Evolutionary conservation across 495 filamentous ascomycete species (phyloP).

Genomic region (Penicillium lagena): DNA sequence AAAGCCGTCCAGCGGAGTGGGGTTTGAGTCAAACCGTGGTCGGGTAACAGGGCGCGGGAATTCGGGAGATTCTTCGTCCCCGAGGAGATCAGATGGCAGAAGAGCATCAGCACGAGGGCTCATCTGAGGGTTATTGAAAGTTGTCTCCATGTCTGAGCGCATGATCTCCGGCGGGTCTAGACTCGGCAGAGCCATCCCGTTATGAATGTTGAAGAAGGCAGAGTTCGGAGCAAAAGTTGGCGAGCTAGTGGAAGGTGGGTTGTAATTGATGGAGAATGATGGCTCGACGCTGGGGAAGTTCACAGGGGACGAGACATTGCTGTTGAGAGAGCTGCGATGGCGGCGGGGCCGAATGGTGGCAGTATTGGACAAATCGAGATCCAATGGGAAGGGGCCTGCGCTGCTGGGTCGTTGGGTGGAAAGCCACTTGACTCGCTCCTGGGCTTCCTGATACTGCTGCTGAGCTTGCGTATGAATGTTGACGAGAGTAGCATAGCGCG

Average conservation of each 20-base stretch:
- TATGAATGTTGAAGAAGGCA: slow-evolving; percentile 56
- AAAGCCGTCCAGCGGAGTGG: slow-evolving; percentile 24
- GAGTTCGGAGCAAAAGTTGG: slow-evolving; percentile 40
- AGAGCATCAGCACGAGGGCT: slow-evolving; percentile 75
- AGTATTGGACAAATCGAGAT: slow-evolving; percentile 33
- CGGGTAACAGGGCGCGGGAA: slow-evolving; percentile 36
- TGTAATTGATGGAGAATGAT: slow-evolving; percentile 36
- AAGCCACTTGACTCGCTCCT: slow-evolving; percentile 46
- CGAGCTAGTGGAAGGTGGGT: slow-evolving; percentile 40
- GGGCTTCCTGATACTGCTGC: slow-evolving; percentile 46
- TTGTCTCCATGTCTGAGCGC: slow-evolving; percentile 36
- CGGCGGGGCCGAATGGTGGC: slow-evolving; percentile 40
- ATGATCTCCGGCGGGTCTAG: slow-evolving; percentile 34
- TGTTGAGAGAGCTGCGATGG: slow-evolving; percentile 42
- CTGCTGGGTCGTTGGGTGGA: slow-evolving; percentile 35
- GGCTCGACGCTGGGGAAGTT: slow-evolving; percentile 35
- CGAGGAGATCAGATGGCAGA: slow-evolving; percentile 72
- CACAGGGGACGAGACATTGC: slow-evolving; percentile 41
- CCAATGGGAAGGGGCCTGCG: slow-evolving; percentile 39
- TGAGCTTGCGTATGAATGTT: slow-evolving; percentile 43
- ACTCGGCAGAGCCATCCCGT: slow-evolving; percentile 43
- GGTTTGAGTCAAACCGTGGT: slow-evolving; percentile 29
- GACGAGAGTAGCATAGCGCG: slow-evolving; percentile 44
- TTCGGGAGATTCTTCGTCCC: slow-evolving; percentile 64
- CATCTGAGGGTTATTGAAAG: slow-evolving; percentile 62